These are phyloP conservation scores for Platanthera zijinensis DNA, from an alignment of 106 monocot species.

Conservation along the genomic window DNA sequence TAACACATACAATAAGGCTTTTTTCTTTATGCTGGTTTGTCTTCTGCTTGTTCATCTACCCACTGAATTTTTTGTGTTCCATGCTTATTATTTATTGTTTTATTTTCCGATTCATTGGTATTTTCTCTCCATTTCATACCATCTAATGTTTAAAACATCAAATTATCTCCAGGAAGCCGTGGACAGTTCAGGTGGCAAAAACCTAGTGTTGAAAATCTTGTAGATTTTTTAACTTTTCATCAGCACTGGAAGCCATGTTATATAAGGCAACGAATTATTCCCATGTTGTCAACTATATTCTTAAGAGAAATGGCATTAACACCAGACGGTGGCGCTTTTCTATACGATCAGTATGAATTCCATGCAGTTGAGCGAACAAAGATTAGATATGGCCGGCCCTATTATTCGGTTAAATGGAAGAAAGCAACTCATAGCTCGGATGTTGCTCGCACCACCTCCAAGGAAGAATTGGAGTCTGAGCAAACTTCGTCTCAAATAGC, in stretches of 20 bases:
- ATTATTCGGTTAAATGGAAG: conserved; percentile 90
- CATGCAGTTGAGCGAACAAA: conserved; percentile 80
- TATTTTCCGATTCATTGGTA: not conserved
- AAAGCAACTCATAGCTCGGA: conserved; percentile 13
- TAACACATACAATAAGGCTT: not conserved
- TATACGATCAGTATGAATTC: conserved; percentile 73
- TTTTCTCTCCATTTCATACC: not conserved
- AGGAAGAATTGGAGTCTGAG: conserved; percentile 16
- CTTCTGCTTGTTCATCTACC: not conserved
- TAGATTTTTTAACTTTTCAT: conserved; percentile 65
- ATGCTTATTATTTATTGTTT: not conserved
- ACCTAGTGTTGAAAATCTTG: conserved; percentile 51
- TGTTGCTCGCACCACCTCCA: not conserved
- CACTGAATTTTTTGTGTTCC: not conserved
- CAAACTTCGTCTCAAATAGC: conserved; percentile 2
- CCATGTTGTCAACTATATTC: conserved; percentile 73
- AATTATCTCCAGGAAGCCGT: not conserved
- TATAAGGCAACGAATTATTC: conserved; percentile 66
- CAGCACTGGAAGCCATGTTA: conserved; percentile 87
- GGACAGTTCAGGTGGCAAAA: conserved; percentile 40
- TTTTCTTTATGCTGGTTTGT: not conserved
- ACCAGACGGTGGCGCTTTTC: conserved; percentile 23
- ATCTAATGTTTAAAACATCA: not conserved
- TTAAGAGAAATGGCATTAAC: conserved; percentile 54
- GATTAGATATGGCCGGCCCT: conserved; percentile 51